Percentiles rank a stretch among this genome's conserved stretches.
Conservation (phyloP, 257 asterid genomes). For the Solanum bukasovii region DNA sequence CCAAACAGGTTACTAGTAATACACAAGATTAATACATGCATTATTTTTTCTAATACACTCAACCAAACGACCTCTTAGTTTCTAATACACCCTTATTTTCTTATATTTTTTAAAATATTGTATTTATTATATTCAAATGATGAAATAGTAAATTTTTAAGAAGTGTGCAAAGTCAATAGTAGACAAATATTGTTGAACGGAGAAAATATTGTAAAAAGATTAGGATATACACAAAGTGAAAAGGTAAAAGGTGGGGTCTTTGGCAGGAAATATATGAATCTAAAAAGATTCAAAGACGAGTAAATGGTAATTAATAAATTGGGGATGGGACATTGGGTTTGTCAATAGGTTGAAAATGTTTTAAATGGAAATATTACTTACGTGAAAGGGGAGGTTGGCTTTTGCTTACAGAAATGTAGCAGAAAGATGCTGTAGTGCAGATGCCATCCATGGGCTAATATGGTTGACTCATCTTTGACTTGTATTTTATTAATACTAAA, state of each 20-base stretch:
- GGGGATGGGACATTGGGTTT: slow-evolving; percentile 1
- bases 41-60: too few species aligned
- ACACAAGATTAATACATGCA: too few species aligned
- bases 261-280: background rate
- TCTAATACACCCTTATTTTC: too few species aligned
- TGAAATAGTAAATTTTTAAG: too few species aligned
- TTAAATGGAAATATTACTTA: background rate
- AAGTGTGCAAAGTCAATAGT: too few species aligned
- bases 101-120: too few species aligned
- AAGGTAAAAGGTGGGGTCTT: background rate
- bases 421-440: background rate
- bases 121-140: too few species aligned
- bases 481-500: background rate
- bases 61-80: too few species aligned
- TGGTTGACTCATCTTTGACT: slow-evolving; percentile 30
- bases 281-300: background rate
- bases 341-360: slow-evolving; percentile 1
- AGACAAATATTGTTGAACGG: too few species aligned
- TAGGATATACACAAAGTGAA: background rate
- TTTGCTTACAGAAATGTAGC: background rate
- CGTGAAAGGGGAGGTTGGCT: background rate
- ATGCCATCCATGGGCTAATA: background rate
- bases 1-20: too few species aligned
- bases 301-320: slow-evolving; percentile 4
- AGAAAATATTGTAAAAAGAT: too few species aligned